These are phyloP conservation scores for Fusarium mundagurra DNA, from an alignment of 2,329 filamentous ascomycete genomes.

Conservation along the genomic window DNA sequence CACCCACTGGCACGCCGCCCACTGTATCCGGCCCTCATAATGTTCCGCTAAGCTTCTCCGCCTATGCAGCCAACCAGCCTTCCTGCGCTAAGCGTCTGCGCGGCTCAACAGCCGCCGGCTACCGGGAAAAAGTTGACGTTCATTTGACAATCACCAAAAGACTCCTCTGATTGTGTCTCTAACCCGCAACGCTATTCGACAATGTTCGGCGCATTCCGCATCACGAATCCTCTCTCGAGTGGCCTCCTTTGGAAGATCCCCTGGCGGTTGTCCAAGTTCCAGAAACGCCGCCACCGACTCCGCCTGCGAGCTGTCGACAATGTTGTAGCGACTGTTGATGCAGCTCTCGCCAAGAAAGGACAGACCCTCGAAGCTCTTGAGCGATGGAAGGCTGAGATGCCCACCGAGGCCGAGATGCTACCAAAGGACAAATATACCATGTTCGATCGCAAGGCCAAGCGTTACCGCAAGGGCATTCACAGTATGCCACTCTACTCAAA, in stretches of 20 bases:
- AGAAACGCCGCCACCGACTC: constrained; percentile 87
- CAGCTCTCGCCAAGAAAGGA: constrained; percentile 78
- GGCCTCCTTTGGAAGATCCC: constrained; percentile 97
- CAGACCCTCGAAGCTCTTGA: constrained; percentile 80
- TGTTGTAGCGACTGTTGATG: constrained; percentile 85
- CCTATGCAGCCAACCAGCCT: constrained; percentile 21
- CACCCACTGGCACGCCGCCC: constrained; percentile 8
- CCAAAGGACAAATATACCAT: constrained; percentile 97
- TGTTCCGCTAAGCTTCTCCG: constrained; percentile 41
- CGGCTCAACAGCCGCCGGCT: constrained; percentile 28
- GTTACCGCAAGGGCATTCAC: constrained; percentile 96
- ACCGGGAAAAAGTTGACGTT: constrained; percentile 39
- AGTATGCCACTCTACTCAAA: constrained; percentile 68
- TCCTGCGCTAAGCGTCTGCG: constrained; percentile 6
- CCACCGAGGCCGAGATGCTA: constrained; percentile 93
- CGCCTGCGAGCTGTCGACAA: constrained; percentile 86
- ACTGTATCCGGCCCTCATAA: constrained; percentile 35
- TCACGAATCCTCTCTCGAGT: constrained; percentile 78
- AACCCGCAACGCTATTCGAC: constrained; percentile 40
- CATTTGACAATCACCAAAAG: constrained; percentile 30
- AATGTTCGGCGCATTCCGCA: constrained; percentile 88
- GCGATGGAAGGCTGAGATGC: constrained; percentile 96
- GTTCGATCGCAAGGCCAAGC: constrained; percentile 95
- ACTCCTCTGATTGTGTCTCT: constrained; percentile 13
- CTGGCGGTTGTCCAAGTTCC: constrained; percentile 91